These are phyloP conservation scores for Barbarea vulgaris DNA, from an alignment of 345 rosid genomes.

Conservation along the genomic window DNA sequence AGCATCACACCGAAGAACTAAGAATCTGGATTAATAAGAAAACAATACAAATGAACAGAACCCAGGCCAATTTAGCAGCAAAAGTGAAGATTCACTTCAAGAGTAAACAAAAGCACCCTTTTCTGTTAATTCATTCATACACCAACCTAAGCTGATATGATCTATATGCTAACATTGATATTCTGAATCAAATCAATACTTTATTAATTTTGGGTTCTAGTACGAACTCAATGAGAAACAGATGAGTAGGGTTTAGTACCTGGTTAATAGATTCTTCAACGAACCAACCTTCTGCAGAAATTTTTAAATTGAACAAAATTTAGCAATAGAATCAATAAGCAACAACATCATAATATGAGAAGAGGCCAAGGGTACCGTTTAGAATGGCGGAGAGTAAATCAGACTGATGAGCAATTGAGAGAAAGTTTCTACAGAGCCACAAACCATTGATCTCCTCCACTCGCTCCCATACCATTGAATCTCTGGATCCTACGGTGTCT, in stretches of 20 bases:
- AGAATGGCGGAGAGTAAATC: conserved; percentile 58
- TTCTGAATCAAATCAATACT: background rate
- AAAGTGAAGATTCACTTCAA: background rate
- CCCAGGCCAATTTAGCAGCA: background rate
- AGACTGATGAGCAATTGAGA: conserved; percentile 59
- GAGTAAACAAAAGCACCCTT: background rate
- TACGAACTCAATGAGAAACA: background rate
- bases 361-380: conserved; percentile 46
- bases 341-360: background rate
- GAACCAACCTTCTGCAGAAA: conserved; percentile 85
- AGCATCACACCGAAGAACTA: background rate
- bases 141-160: background rate
- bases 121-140: background rate
- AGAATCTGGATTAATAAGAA: background rate
- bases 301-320: background rate
- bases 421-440: conserved; percentile 70
- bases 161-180: background rate
- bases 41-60: conserved; percentile 1
- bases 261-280: conserved; percentile 68
- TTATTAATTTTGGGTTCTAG: background rate
- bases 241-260: conserved; percentile 43
- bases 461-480: conserved; percentile 52
- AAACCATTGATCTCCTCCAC: conserved; percentile 60
- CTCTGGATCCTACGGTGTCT: background rate
- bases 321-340: background rate